Base-by-base conservation (phyloP, 177 flowering plant genomes). In the Vitis hybrid region DNA sequence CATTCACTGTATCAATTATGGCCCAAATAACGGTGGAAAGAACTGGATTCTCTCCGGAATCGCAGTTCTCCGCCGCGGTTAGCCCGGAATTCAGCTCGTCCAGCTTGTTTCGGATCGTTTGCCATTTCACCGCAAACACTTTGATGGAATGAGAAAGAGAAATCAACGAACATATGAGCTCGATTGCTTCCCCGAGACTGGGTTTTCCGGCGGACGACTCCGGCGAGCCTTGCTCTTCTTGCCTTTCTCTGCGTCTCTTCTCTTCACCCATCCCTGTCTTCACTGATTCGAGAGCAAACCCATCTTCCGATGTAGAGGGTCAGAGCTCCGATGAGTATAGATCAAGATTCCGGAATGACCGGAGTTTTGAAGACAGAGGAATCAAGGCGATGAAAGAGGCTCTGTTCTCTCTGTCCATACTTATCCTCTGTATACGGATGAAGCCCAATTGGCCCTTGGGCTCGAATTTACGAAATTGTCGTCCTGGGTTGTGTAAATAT, bases 111-210 rank as follows among this genome's bases (percentile, higher is more conserved):
- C 97, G 72, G 3, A 93, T 84, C 61, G 74, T 51, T 58, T 88
- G 83, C 98, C 98, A 94, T 82, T 88, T 94, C 10, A 64, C 83
- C 0, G 87, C 6, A 66, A 94, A 94, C 26, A 82, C 87, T 70
- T 79, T 90, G 71, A 81, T 76, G 1, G 88, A 83, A 58, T 87
- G 79, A 52, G 97, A 82, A 3, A 85, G 73, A 6, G 91, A 75
- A 51, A 90, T 85, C 67, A 94, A 67, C 0, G 91, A 82, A 26
- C 88, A 81, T 8, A 87, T 71, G 34, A 71, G 74, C 13, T 74
- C 82, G 21, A 85, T 80, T 40, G 80, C 77, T 69, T 66, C 75
- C 74, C 78, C 77, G 78, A 88, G 75, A 61, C 49, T 69, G 11
- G 73, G 52, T n/a, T 73, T 66, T 66, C 70, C 79, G n/a, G 62